Evolutionary conservation across 805 yeast species (phyloP).

Genomic region (Saturnispora saitoi): DNA sequence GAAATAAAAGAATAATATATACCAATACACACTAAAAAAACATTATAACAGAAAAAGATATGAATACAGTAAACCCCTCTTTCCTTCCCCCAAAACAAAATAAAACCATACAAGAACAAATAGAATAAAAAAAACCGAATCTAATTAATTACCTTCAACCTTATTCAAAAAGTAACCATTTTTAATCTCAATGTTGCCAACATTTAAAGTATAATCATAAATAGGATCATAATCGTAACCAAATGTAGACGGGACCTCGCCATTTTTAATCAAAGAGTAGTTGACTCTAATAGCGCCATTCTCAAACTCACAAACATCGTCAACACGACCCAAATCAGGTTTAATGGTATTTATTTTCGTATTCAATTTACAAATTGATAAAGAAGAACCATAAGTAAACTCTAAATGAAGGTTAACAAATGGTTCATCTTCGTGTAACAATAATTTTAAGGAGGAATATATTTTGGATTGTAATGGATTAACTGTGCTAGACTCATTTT

Average conservation of each 20-base stretch:
- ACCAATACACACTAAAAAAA: too few species aligned
- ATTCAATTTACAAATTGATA: conserved; percentile 5
- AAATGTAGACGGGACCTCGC: conserved; percentile 18
- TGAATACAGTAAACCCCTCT: too few species aligned
- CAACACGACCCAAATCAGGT: not conserved
- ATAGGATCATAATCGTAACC: conserved; percentile 23
- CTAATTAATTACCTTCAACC: not conserved
- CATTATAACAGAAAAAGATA: too few species aligned
- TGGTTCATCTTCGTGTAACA: conserved; percentile 21
- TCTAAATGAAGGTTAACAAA: conserved; percentile 15
- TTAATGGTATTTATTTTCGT: conserved; percentile 5
- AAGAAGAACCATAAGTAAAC: not conserved
- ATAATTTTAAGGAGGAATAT: conserved; percentile 1
- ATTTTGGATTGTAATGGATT: not conserved
- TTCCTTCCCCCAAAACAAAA: too few species aligned
- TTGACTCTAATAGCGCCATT: conserved; percentile 9
- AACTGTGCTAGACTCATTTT: not conserved
- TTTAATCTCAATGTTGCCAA: conserved; percentile 16
- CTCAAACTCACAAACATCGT: conserved; percentile 1
- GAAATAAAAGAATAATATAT: too few species aligned
- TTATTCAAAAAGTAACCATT: conserved; percentile 17
- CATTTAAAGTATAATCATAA: conserved; percentile 17
- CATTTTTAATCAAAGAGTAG: conserved; percentile 18
- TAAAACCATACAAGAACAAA: too few species aligned
- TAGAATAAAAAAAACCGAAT: too few species aligned